Conservation (phyloP, 2,329 filamentous ascomycete species). For the Sarocladium kiliense region DNA sequence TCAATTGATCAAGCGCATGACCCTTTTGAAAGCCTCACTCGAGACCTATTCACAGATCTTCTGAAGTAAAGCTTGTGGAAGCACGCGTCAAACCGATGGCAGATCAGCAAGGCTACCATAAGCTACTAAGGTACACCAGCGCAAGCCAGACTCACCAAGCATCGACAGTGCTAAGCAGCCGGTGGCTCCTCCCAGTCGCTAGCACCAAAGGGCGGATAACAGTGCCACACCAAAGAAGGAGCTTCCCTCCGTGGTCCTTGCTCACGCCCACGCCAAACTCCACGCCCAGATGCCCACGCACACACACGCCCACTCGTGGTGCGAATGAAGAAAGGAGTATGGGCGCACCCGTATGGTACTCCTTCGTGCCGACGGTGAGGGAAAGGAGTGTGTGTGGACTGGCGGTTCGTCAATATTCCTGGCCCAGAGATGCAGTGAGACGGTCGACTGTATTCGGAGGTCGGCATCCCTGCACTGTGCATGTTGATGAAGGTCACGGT, state of each 20-base stretch:
- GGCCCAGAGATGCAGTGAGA: slow-evolving; percentile 4
- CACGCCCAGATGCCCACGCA: not conserved
- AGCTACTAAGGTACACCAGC: no score
- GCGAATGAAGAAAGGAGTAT: not conserved
- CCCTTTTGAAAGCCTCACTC: no score
- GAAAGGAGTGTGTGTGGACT: not conserved
- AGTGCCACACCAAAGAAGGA: slow-evolving; percentile 4
- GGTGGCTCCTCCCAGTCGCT: not conserved
- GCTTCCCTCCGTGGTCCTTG: not conserved
- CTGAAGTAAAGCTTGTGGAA: no score
- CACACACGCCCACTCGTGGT: slow-evolving; percentile 1
- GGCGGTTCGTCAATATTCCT: slow-evolving; percentile 4
- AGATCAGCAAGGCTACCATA: not conserved
- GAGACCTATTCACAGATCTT: no score
- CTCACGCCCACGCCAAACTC: slow-evolving; percentile 3
- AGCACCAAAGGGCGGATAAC: slow-evolving; percentile 2
- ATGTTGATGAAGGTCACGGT: not conserved
- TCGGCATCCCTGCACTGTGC: not conserved
- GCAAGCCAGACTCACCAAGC: not conserved
- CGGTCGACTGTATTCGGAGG: not conserved
- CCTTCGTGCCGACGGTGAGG: not conserved
- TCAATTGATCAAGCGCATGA: no score
- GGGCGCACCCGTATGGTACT: slow-evolving; percentile 5
- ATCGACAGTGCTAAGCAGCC: not conserved
- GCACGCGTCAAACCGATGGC: not conserved